Conservation (phyloP, 495 filamentous ascomycete genomes). For the Clohesyomyces aquaticus region DNA sequence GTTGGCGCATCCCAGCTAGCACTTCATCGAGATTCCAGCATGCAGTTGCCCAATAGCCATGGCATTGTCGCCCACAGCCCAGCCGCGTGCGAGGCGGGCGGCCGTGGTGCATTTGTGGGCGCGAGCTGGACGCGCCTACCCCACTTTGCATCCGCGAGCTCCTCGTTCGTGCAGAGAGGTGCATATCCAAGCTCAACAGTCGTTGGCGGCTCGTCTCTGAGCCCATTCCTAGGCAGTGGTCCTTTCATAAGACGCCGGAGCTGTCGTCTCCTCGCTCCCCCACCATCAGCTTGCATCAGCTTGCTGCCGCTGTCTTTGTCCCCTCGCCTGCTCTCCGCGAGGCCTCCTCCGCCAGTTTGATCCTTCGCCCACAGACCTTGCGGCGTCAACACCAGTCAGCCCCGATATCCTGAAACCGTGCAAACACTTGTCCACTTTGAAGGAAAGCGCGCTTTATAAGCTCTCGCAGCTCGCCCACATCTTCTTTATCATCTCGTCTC, state of each 20-base stretch:
- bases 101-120: slow-evolving; percentile 4
- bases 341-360: no score
- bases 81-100: background rate
- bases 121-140: slow-evolving; percentile 17
- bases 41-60: background rate
- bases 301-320: background rate
- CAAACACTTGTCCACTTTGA: slow-evolving; percentile 10
- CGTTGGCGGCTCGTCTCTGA: no score
- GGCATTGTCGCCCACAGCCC: background rate
- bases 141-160: slow-evolving; percentile 31
- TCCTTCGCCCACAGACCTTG: background rate
- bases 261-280: no score
- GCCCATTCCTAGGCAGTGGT: no score
- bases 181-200: slow-evolving; percentile 33
- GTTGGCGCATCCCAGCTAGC: background rate
- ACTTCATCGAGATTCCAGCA: background rate
- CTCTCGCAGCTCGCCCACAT: background rate
- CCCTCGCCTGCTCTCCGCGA: slow-evolving; percentile 19
- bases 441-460: slow-evolving; percentile 7
- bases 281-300: background rate
- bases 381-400: slow-evolving; percentile 10
- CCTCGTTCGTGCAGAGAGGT: slow-evolving; percentile 28
- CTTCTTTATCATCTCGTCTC: background rate
- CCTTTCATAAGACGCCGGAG: no score
- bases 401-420: background rate